phyloP scores from a whole-genome alignment of 768 basidiomycete genomes.

The Postia placenta region DNA sequence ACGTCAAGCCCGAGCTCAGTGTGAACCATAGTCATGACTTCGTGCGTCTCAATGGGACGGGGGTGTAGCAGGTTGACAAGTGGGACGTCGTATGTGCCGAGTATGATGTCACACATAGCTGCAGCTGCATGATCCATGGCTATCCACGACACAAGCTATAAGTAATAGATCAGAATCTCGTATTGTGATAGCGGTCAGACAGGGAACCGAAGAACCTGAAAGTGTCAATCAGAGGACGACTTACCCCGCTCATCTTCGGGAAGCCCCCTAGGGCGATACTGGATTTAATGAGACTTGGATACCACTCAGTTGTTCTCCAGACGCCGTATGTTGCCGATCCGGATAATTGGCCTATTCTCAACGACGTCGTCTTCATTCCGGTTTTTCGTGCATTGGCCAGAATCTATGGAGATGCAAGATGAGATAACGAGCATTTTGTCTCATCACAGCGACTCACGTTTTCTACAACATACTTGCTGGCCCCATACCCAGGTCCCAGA shows the following conservation, averaged over 20 bases:
- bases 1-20: neutral
- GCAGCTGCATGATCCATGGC: slow-evolving; percentile 12
- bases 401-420: slow-evolving; percentile 6
- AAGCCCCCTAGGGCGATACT: slow-evolving; percentile 10
- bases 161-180: neutral
- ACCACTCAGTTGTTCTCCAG: slow-evolving; percentile 28
- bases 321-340: slow-evolving; percentile 23
- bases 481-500: slow-evolving; percentile 34
- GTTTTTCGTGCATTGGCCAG: slow-evolving; percentile 16
- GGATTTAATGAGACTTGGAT: slow-evolving; percentile 27
- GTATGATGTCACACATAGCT: slow-evolving; percentile 7
- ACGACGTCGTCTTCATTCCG: slow-evolving; percentile 26
- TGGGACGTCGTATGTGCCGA: neutral
- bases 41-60: slow-evolving; percentile 5
- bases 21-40: neutral
- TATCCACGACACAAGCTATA: slow-evolving; percentile 13
- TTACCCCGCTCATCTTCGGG: slow-evolving; percentile 6
- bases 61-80: slow-evolving; percentile 18
- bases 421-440: neutral
- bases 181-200: neutral
- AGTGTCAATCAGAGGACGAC: neutral
- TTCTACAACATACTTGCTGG: slow-evolving; percentile 39
- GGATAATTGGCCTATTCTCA: slow-evolving; percentile 28
- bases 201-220: neutral
- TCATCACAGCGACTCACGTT: slow-evolving; percentile 22